Conservation (phyloP, 2,329 filamentous ascomycete genomes). For the Apiospora koreana region DNA sequence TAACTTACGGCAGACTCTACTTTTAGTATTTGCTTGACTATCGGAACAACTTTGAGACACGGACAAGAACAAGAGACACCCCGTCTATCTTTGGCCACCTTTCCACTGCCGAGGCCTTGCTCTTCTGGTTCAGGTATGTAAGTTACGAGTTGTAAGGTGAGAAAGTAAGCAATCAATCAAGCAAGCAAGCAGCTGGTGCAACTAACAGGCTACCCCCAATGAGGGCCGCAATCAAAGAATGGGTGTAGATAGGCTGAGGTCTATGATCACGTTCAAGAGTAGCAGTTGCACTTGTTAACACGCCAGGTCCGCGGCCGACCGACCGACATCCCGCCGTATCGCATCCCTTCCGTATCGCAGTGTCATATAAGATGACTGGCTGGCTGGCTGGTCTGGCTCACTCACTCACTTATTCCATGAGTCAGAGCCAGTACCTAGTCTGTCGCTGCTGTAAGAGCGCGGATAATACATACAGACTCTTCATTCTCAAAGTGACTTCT, state of each 20-base stretch:
- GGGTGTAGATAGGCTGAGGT: not conserved
- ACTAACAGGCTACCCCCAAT: not conserved
- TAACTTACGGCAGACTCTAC: not conserved
- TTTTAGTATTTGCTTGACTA: not conserved
- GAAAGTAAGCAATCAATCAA: not conserved
- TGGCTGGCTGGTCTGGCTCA: not conserved
- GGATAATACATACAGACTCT: not conserved
- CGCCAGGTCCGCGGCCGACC: not conserved
- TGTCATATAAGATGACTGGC: constrained; percentile 5
- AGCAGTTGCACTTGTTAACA: not conserved
- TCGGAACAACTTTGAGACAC: not conserved
- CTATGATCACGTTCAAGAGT: not conserved
- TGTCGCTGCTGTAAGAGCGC: not conserved
- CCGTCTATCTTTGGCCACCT: not conserved
- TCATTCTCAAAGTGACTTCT: not conserved
- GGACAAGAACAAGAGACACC: not conserved
- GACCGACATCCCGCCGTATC: not conserved
- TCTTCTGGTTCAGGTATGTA: not conserved
- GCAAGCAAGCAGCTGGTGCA: not conserved
- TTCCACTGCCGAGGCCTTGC: not conserved
- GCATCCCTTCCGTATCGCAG: not conserved
- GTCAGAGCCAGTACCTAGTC: not conserved
- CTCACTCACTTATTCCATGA: not conserved
- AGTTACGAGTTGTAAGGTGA: not conserved
- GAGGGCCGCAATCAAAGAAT: not conserved